Percentiles rank a stretch among this genome's conserved stretches.
Conservation (phyloP, 2,329 filamentous ascomycete species). For the Paramyrothecium roridum region DNA sequence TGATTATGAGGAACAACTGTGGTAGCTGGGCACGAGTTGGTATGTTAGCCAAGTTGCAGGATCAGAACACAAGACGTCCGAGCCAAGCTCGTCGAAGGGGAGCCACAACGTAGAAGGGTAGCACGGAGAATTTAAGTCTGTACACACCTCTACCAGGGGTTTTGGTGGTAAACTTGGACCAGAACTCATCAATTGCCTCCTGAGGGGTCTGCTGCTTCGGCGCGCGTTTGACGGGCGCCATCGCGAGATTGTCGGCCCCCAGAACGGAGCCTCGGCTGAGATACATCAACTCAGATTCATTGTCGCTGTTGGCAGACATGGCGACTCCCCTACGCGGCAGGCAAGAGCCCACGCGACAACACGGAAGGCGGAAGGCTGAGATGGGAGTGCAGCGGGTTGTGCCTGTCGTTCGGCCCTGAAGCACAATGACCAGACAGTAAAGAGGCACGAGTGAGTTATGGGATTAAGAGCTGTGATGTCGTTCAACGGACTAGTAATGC, state of each 20-base stretch:
- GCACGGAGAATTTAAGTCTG: neutral
- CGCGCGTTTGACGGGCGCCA: neutral
- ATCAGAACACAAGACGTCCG: neutral
- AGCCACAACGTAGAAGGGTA: too few relatives aligned
- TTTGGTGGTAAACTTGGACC: conserved; percentile 68
- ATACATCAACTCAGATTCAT: neutral
- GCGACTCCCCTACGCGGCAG: neutral
- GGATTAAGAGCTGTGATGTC: too few relatives aligned
- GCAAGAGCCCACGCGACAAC: too few relatives aligned
- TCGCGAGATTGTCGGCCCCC: neutral
- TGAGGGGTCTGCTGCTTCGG: conserved; percentile 61
- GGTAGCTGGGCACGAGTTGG: conserved; percentile 43
- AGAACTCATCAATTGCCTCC: conserved; percentile 68
- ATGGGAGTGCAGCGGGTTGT: too few relatives aligned
- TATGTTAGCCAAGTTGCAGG: neutral
- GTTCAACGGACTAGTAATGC: too few relatives aligned
- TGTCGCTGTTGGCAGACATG: neutral
- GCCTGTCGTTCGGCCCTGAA: too few relatives aligned
- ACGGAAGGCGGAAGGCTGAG: too few relatives aligned
- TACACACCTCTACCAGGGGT: conserved; percentile 63
- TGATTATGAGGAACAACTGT: conserved; percentile 68
- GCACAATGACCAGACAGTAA: too few relatives aligned
- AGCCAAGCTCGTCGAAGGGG: neutral
- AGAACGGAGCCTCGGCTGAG: neutral
- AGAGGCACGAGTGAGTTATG: too few relatives aligned